Evolutionary conservation across 2,329 filamentous ascomycete genomes (phyloP), one percentile per base, ranked within the genome.

Genomic region (Drechslerella stenobrocha): DNA sequence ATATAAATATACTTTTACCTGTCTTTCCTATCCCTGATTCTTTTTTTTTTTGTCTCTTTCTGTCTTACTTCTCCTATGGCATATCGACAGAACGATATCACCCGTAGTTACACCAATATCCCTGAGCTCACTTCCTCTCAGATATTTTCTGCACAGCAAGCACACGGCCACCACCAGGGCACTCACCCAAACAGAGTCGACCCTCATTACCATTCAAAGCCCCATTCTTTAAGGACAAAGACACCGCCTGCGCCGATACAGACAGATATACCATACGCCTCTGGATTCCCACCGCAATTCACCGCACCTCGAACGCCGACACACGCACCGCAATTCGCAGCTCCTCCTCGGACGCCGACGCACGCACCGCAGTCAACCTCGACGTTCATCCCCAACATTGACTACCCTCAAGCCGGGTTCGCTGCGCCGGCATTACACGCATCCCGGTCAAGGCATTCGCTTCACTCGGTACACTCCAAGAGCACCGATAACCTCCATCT

Each of bases 51-150:
- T 20, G 34, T 13, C 44, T 52, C 30, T 44, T 56, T 15, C 35
- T 60, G 45, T 42, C 37, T 42, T 42, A 42, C 45, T 52, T 50
- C 34, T 55, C 61, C 53, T 59, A 67, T 67, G 63, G 63, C 63
- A 67, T 67, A 67, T 67, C 63, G 48, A 60, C 63, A 53, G 63
- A 60, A 55, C 55, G 51, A 67, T 35, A 50, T 46, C 35, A 56
- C 63, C 46, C 63, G 63, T 32, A 67, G 63, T 67, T 67, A 67
- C 59, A 67, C 55, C 45, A 55, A 67, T 59, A 67, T 67, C 50
- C 63, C 63, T 50, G 63, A 67, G 51, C 63, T 67, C 63, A 67
- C 63, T 46, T 67, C 63, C 28, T 67, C 63, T 45, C 63, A 59
- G 50, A 59, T 60, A 60, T 67, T 60, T 23, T 56, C 63, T 35